Conservation (phyloP, 352 stramenopile genomes). For the Phytophthora sojae region DNA sequence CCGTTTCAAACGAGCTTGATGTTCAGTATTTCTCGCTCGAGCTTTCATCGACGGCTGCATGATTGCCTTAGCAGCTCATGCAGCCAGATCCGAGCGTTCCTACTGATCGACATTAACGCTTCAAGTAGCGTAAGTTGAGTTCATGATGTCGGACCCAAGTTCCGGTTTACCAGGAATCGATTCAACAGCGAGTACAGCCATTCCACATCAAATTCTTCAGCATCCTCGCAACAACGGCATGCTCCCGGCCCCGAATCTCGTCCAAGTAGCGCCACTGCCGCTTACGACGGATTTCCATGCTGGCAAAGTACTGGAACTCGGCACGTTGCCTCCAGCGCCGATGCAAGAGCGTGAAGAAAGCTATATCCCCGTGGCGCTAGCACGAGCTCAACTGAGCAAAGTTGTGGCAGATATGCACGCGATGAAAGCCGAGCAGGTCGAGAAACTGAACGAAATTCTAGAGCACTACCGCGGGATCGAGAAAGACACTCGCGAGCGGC, state of each 20-base stretch:
- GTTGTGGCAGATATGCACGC: conserved; percentile 82
- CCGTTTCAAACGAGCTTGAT: neutral
- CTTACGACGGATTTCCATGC: conserved; percentile 58
- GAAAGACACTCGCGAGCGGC: conserved; percentile 58
- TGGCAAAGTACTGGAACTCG: conserved; percentile 42
- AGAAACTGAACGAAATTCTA: conserved; percentile 60
- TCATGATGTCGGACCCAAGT: conserved; percentile 7
- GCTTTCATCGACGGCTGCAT: neutral
- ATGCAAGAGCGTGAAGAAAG: conserved; percentile 50
- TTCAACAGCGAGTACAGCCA: neutral
- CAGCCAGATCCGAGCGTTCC: neutral
- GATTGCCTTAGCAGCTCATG: neutral
- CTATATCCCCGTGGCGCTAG: conserved; percentile 81
- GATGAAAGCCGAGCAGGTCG: conserved; percentile 74
- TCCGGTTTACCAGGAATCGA: neutral
- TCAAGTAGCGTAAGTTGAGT: neutral
- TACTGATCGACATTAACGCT: neutral
- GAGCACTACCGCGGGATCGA: conserved; percentile 66
- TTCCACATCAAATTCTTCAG: neutral
- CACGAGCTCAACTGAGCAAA: conserved; percentile 60
- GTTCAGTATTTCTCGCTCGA: neutral
- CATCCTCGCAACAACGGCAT: neutral
- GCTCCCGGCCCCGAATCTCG: conserved; percentile 9
- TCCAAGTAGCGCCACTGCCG: conserved; percentile 41
- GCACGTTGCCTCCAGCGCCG: conserved; percentile 7